Percentiles rank a stretch among this genome's conserved stretches.
Evolutionary conservation across 345 rosid species (phyloP).

Genomic region (Citrus unshiu): DNA sequence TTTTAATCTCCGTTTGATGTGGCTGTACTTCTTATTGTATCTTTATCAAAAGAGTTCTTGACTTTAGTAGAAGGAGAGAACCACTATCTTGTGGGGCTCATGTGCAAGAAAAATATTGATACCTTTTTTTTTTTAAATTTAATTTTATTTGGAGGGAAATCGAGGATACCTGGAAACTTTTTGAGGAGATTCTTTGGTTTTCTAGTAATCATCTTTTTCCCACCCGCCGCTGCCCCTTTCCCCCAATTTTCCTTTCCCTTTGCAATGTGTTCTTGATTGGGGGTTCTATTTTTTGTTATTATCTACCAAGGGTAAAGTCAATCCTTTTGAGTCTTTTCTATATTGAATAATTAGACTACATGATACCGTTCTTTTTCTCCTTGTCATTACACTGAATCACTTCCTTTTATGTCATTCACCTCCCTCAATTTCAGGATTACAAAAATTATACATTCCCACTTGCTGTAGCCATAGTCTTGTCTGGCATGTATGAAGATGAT

Average conservation of each 20-base stretch:
- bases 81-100: background rate
- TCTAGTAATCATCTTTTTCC: too few relatives aligned
- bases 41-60: background rate
- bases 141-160: background rate
- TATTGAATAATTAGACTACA: background rate
- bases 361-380: background rate
- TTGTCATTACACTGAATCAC: background rate
- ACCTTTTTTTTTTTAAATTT: too few relatives aligned
- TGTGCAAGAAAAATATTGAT: background rate
- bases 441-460: slow-evolving; percentile 53
- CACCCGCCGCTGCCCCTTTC: too few relatives aligned
- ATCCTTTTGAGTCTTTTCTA: background rate
- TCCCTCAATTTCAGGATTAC: slow-evolving; percentile 40
- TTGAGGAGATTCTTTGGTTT: background rate
- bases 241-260: background rate
- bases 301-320: background rate
- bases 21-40: background rate
- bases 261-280: background rate
- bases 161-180: background rate
- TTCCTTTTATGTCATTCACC: background rate
- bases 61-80: background rate
- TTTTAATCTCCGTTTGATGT: background rate
- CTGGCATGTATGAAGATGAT: slow-evolving; percentile 98
- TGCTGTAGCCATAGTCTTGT: slow-evolving; percentile 70
- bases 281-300: background rate